Percentiles rank a stretch among this genome's conserved stretches.
These are phyloP conservation scores for Arthrobotrys musiformis DNA, from an alignment of 2,329 filamentous ascomycete species.

Conservation along the genomic window DNA sequence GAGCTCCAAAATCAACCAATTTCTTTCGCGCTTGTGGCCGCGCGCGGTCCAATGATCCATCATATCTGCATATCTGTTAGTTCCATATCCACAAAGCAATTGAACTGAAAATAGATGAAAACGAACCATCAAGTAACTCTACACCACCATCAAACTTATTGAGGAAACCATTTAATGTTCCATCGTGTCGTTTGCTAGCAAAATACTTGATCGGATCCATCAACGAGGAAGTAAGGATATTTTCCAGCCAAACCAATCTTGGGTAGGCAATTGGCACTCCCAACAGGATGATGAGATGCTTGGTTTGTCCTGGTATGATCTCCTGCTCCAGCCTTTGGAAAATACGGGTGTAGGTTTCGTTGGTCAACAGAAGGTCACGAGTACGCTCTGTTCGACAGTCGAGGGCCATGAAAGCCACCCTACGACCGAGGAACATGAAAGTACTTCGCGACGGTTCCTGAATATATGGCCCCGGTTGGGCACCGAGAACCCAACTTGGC, in stretches of 20 bases:
- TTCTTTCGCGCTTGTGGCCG: conserved; percentile 90
- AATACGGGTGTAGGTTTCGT: conserved; percentile 84
- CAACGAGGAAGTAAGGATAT: conserved; percentile 81
- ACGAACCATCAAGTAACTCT: conserved; percentile 80
- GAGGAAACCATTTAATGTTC: conserved; percentile 79
- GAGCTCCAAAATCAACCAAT: conserved; percentile 76
- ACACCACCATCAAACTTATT: conserved; percentile 92
- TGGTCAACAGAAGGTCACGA: conserved; percentile 80
- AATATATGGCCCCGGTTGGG: conserved; percentile 86
- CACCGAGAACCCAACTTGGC: conserved; percentile 89
- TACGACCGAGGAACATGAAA: conserved; percentile 83
- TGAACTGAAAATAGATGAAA: not conserved
- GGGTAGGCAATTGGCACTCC: conserved; percentile 87
- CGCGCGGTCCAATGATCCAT: conserved; percentile 94
- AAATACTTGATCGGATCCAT: conserved; percentile 92
- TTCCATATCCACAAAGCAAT: not conserved
- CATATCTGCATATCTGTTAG: conserved; percentile 70
- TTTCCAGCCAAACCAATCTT: conserved; percentile 77
- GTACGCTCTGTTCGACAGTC: conserved; percentile 93
- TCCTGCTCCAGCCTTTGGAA: conserved; percentile 87
- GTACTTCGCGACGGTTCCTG: conserved; percentile 83
- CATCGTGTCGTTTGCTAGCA: conserved; percentile 71
- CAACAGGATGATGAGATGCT: conserved; percentile 87
- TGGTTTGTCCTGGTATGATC: conserved; percentile 82
- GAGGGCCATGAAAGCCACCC: conserved; percentile 83